Conservation (phyloP, 1,284 basidiomycete species). For the Coniophora puteana region DNA sequence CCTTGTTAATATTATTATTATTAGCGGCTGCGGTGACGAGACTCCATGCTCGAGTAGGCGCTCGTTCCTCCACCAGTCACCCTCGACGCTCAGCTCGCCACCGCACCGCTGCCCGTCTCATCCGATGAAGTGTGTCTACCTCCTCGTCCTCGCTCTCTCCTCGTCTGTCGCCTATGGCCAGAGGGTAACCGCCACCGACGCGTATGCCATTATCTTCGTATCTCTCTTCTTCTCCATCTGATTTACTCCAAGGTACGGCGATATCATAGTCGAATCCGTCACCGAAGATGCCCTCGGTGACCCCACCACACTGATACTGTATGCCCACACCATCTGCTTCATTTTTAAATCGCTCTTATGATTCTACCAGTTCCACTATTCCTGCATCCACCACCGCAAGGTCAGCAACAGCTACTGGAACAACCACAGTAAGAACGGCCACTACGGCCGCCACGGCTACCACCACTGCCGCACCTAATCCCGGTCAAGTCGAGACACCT, state of each 20-base stretch:
- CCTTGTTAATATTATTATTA: too few relatives aligned
- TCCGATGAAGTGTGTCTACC: constrained; percentile 19
- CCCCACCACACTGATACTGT: constrained; percentile 46
- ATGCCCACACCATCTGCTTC: constrained; percentile 11
- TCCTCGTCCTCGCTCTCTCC: constrained; percentile 26
- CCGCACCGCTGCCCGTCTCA: too few relatives aligned
- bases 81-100: constrained; percentile 5
- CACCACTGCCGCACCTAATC: constrained; percentile 19
- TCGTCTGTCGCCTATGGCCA: constrained; percentile 36
- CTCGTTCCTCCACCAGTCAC: constrained; percentile 1
- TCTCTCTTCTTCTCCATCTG: background rate
- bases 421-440: constrained; percentile 19
- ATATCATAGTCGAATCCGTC: constrained; percentile 50
- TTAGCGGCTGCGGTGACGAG: background rate
- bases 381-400: constrained; percentile 12
- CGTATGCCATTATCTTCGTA: constrained; percentile 30
- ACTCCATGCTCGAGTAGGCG: constrained; percentile 2
- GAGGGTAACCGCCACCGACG: constrained; percentile 40
- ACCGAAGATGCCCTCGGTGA: constrained; percentile 40
- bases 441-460: constrained; percentile 17
- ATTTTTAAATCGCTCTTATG: constrained; percentile 7
- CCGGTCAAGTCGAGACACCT: constrained; percentile 34
- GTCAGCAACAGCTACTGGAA: constrained; percentile 17
- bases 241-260: constrained; percentile 40
- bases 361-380: constrained; percentile 21